A percentile compares a stretch with the other conserved stretches of the same genome.
Evolutionary conservation across 2,329 filamentous ascomycete genomes (phyloP).

Genomic region (Hortaea sp.): DNA sequence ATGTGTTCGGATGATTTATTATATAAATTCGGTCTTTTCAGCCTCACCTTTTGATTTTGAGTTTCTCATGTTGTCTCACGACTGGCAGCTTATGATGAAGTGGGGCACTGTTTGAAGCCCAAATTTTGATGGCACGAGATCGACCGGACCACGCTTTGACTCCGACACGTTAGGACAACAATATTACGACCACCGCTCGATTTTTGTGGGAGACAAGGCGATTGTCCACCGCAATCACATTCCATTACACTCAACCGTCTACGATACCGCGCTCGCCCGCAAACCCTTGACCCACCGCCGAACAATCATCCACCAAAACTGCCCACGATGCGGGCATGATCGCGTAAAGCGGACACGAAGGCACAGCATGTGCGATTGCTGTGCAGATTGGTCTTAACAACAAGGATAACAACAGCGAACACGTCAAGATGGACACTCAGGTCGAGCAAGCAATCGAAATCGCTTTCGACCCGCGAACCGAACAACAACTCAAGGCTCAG

Average conservation of each 20-base stretch:
- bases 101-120: neutral
- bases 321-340: neutral
- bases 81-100: neutral
- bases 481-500: constrained; percentile 66
- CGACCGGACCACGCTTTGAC: neutral
- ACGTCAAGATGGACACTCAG: constrained; percentile 38
- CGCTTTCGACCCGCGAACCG: constrained; percentile 71
- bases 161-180: no score
- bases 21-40: no score
- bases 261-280: no score
- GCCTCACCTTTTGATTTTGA: no score
- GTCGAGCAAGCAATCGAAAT: constrained; percentile 94
- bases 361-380: constrained; percentile 8
- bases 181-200: no score
- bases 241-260: no score
- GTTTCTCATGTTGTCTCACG: no score
- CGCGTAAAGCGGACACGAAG: constrained; percentile 1
- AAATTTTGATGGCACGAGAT: neutral
- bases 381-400: neutral
- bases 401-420: neutral
- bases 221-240: no score
- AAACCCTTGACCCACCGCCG: constrained; percentile 3
- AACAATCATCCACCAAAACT: neutral
- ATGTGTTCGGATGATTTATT: no score
- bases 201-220: no score